Conservation (phyloP, 2,329 filamentous ascomycete genomes). For the Talaromyces verruculosus region DNA sequence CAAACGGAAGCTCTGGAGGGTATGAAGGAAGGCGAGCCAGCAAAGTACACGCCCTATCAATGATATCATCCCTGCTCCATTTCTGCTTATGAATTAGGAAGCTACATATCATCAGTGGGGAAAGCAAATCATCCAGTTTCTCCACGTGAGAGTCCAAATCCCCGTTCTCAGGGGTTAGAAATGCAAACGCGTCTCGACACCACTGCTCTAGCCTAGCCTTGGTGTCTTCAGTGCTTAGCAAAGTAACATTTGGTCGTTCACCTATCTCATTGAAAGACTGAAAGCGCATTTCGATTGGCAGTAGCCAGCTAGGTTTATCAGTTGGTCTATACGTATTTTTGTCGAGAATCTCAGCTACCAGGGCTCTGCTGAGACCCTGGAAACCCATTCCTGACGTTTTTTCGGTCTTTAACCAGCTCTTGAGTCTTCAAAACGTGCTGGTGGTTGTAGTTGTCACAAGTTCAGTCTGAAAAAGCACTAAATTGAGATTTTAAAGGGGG, state of each 20-base stretch:
- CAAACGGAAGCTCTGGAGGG: conserved; percentile 20
- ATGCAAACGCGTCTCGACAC: conserved; percentile 18
- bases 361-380: neutral
- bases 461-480: neutral
- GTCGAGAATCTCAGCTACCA: neutral
- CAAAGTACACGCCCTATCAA: conserved; percentile 17
- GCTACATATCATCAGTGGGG: conserved; percentile 16
- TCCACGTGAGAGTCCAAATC: conserved; percentile 17
- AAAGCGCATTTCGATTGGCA: conserved; percentile 23
- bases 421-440: neutral
- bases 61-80: conserved; percentile 15
- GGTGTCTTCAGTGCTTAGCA: conserved; percentile 7
- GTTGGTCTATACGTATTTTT: neutral
- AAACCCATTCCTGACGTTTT: neutral
- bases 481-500: neutral
- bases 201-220: conserved; percentile 18
- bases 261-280: conserved; percentile 11
- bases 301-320: neutral
- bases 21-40: conserved; percentile 19
- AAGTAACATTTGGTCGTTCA: neutral
- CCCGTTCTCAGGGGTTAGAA: conserved; percentile 8
- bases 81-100: conserved; percentile 13
- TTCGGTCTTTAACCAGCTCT: neutral
- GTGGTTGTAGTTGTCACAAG: neutral
- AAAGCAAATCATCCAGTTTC: conserved; percentile 15